A percentile compares a stretch with the other conserved stretches of the same genome.
Evolutionary conservation across 495 filamentous ascomycete genomes (phyloP).

Genomic region (Entonaema liquescens): DNA sequence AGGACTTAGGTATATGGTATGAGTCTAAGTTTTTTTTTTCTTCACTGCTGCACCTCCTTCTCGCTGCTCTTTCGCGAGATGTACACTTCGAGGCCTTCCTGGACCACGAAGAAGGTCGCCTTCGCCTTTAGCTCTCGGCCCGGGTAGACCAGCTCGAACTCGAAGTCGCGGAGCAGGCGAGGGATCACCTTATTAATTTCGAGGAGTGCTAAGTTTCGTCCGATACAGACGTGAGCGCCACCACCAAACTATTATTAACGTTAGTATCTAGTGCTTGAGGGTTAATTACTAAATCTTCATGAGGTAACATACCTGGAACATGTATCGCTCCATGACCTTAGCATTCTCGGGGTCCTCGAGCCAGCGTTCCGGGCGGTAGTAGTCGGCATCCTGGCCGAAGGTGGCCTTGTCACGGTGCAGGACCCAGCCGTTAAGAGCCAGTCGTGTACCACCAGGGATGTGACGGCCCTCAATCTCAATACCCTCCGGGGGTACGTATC

Average conservation of each 20-base stretch:
- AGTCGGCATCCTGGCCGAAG: constrained; percentile 71
- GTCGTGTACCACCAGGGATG: constrained; percentile 59
- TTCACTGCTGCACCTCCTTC: constrained; percentile 18
- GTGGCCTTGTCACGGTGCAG: constrained; percentile 59
- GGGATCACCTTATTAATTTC: constrained; percentile 67
- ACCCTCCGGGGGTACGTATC: constrained; percentile 62
- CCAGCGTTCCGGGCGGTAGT: constrained; percentile 73
- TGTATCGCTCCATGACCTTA: constrained; percentile 59
- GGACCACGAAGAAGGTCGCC: constrained; percentile 64
- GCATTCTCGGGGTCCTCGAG: constrained; percentile 59
- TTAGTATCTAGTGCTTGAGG: constrained; percentile 2
- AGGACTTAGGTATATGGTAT: background rate
- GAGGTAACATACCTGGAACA: constrained; percentile 55
- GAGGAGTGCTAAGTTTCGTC: constrained; percentile 62
- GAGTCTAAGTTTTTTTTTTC: background rate
- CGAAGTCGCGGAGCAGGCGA: constrained; percentile 58
- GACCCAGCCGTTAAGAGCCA: constrained; percentile 66
- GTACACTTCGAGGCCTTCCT: constrained; percentile 58
- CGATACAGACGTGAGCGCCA: constrained; percentile 63
- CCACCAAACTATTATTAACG: constrained; percentile 55
- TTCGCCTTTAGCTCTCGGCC: constrained; percentile 55
- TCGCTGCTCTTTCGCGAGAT: constrained; percentile 41
- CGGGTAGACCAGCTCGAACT: constrained; percentile 60
- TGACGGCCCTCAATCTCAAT: constrained; percentile 61
- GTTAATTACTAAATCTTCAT: too few relatives aligned